Percentiles rank a stretch among this genome's conserved stretches.
phyloP scores from a whole-genome alignment of 108 stramenopile genomes.

The Epithemia pelagica region DNA sequence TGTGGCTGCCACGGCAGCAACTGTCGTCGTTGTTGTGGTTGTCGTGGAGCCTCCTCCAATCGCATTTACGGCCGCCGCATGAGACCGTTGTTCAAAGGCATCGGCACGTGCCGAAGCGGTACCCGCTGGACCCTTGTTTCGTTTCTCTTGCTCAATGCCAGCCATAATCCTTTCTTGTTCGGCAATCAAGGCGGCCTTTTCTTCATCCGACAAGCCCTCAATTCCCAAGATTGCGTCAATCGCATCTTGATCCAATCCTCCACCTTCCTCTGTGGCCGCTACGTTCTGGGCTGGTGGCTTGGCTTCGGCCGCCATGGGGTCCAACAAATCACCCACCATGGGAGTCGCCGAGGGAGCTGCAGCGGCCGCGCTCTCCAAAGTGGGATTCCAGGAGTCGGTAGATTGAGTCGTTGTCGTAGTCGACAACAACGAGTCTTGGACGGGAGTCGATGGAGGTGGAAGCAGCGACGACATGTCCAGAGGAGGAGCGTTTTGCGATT shows the following conservation, averaged over 20 bases:
- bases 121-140: constrained; percentile 38
- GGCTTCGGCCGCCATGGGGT: neutral
- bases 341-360: constrained; percentile 39
- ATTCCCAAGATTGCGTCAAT: constrained; percentile 6
- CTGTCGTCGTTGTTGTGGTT: neutral
- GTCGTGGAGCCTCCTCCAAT: neutral
- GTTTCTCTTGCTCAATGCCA: constrained; percentile 53
- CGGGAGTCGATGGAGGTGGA: neutral
- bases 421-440: neutral
- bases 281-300: neutral
- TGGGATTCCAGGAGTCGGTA: neutral
- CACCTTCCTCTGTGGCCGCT: neutral
- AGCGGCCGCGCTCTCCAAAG: neutral
- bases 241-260: neutral
- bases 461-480: constrained; percentile 6
- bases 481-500: constrained; percentile 9
- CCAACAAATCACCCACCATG: constrained; percentile 34
- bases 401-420: neutral
- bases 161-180: constrained; percentile 72
- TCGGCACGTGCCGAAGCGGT: constrained; percentile 21
- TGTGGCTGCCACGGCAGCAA: constrained; percentile 52
- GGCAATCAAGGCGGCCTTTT: constrained; percentile 57
- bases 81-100: constrained; percentile 34
- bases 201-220: constrained; percentile 23
- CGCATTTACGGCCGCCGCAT: neutral